Base-by-base conservation (phyloP, 179 eudicot genomes). In the Spergularia azorica region DNA sequence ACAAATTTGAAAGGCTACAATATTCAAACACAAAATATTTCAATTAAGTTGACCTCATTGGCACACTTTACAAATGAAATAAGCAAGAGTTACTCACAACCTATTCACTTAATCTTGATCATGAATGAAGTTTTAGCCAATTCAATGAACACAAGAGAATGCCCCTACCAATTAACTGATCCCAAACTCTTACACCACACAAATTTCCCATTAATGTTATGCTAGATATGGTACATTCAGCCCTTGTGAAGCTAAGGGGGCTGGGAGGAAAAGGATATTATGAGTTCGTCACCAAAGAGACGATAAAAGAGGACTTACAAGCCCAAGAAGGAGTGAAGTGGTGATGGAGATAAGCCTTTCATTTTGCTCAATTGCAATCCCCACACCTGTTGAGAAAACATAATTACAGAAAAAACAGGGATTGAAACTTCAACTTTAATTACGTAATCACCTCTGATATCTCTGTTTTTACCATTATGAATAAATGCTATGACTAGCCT, bases 311-410 rank as follows among this genome's bases (percentile, higher is more conserved):
- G 56, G 75, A 80, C 88, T 83, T 83, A 85, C 88, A 58, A 83
- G 74, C 61, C 86, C 83, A 54, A 85, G 84, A 64, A 85, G 80
- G 73, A 85, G 16, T 21, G 84, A 78, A 64, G 86, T 85, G 64
- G 79, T 83, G 73, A 78, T 41, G 2, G 86, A 67, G 63, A 85
- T 78, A 72, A 61, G n/a, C 80, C 63, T 76, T 65, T 66, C 80
- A 76, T 83, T 85, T 57, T 54, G 77, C 63, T 85, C 88, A 75
- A 80, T 78, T 67, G 4, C 76, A 55, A 72, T 80, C 36, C 83
- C 86, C 51, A 83, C 11, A 78, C 75, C 88, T 85, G 69, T 68
- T 56, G 52, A 62, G 67, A 71, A 15, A 62, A 46, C 64, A 77
- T 60, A 20, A 43, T 80, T 39, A 16, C 13, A 32, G n/a, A 57